Percentiles rank a stretch among this genome's conserved stretches.
phyloP scores from a whole-genome alignment of 192 early-diverging fungal species.

The Entophlyctis luteolus region DNA sequence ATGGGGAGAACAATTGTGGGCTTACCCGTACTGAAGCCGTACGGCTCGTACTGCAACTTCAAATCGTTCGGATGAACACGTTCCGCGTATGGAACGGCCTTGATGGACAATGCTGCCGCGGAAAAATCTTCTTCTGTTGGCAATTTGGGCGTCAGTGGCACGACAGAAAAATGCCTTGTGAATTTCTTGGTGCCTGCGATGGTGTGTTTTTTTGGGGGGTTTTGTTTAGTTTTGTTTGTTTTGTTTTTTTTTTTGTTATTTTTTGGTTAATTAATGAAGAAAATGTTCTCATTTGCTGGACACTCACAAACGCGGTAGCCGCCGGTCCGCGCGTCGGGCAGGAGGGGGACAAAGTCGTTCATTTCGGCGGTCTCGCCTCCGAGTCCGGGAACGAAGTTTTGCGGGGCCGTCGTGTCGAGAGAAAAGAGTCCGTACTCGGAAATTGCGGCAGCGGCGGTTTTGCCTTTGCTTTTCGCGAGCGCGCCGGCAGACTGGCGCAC shows the following conservation, averaged over 20 bases:
- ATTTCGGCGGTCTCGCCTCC: conserved; percentile 15
- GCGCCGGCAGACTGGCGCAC: too few relatives aligned
- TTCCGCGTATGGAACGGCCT: neutral
- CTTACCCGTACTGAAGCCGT: conserved; percentile 6
- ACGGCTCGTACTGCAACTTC: conserved; percentile 6
- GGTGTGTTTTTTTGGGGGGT: too few relatives aligned
- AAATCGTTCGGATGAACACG: conserved; percentile 7
- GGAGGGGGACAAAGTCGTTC: conserved; percentile 13
- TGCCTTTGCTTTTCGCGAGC: neutral
- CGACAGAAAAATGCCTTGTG: conserved; percentile 10
- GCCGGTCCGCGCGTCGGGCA: neutral
- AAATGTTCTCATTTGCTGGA: neutral
- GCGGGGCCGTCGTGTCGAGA: neutral
- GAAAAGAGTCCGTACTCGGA: neutral
- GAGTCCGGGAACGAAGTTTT: too few relatives aligned
- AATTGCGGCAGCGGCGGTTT: neutral
- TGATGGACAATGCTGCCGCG: neutral
- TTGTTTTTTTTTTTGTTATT: too few relatives aligned
- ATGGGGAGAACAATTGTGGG: neutral
- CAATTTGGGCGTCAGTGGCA: neutral
- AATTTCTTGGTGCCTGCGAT: conserved; percentile 13
- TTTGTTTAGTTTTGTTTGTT: too few relatives aligned
- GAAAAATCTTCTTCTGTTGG: neutral
- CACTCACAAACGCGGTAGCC: conserved; percentile 1
- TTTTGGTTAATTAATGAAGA: too few relatives aligned